These are phyloP conservation scores for Whalleya microplaca DNA, from an alignment of 2,329 filamentous ascomycete species.

Conservation along the genomic window DNA sequence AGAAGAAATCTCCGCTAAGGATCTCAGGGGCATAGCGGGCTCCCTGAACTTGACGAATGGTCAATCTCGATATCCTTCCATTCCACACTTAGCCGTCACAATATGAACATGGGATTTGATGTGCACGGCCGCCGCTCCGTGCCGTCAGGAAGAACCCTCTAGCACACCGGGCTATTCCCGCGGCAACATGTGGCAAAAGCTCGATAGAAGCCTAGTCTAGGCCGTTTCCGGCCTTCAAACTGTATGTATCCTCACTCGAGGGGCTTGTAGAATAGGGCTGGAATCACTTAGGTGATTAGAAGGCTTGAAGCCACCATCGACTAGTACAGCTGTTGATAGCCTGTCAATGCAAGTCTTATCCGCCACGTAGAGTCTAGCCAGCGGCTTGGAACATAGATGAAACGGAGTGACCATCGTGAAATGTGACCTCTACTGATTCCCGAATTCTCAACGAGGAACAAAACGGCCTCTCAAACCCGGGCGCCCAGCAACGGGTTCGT, in stretches of 20 bases:
- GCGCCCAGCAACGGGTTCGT: constrained; percentile 60
- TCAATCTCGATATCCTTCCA: constrained; percentile 10
- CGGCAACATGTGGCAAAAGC: constrained; percentile 9
- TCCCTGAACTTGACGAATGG: constrained; percentile 9
- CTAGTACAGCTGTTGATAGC: constrained; percentile 4
- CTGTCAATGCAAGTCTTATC: constrained; percentile 16
- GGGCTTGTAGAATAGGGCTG: constrained; percentile 10
- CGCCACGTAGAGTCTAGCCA: constrained; percentile 7
- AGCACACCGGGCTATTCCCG: constrained; percentile 26
- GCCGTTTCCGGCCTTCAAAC: constrained; percentile 8
- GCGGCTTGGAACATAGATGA: constrained; percentile 9
- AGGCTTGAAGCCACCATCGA: constrained; percentile 11
- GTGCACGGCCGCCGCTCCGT: constrained; percentile 20
- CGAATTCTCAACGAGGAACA: constrained; percentile 55
- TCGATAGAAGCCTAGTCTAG: constrained; percentile 10
- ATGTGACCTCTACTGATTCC: constrained; percentile 66
- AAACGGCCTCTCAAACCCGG: constrained; percentile 59
- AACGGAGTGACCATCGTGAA: constrained; percentile 22
- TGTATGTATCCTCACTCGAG: constrained; percentile 6
- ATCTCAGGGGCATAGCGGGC: constrained; percentile 22
- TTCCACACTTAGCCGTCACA: neutral
- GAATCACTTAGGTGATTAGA: constrained; percentile 14
- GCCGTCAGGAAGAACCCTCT: constrained; percentile 24
- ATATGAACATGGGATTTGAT: constrained; percentile 12
- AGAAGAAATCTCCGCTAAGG: constrained; percentile 24